Evolutionary conservation across 1,284 basidiomycete genomes (phyloP), one percentile per base, ranked within the genome.

Genomic region (Fomitiporia mediterranea): DNA sequence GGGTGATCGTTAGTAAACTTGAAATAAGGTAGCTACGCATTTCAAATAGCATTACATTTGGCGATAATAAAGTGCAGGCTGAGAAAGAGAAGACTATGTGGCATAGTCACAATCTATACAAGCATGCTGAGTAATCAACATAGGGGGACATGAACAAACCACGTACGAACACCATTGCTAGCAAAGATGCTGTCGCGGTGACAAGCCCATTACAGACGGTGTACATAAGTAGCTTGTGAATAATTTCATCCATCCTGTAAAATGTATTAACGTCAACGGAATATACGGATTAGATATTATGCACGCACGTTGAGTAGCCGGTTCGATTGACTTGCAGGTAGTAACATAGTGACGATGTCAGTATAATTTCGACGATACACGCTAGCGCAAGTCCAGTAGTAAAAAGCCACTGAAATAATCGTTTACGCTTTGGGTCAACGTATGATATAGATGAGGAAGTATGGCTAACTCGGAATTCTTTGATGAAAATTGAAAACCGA

Each of bases 101-200:
- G 47, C 32, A 55, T 46, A 9, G 53, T 40, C 25, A 40, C 53
- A 37, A 53, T 53, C 57, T 59, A n/a, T n/a, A n/a, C n/a, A 28
- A 30, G 15, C 4, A 28, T 6, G 17, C n/a, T 46, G 19, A 46
- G 44, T 15, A 8, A 9, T n/a, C n/a, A n/a, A 13, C 11, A 9
- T 3, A 15, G 6, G 17, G 21, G 25, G n/a, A 25, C 11, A 39
- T 6, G 28, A 2, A 17, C 21, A 27, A 28, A n/a, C 0, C 2
- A 49, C 53, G 44, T 47, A 59, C 57, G 40, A 47, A 59, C 27
- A 59, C 19, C 57, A 59, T 55, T 17, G 51, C 57, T 17, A 59
- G 43, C 8, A 55, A 23, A 39, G 57, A 55, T 4, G 53, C 57
- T 25, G 55, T 46, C 3, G 48, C 43, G 1, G 57, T 59, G 21